Percentiles rank a stretch among this genome's conserved stretches.
phyloP scores from a whole-genome alignment of 257 asterid genomes.

The Petunia axillaris region DNA sequence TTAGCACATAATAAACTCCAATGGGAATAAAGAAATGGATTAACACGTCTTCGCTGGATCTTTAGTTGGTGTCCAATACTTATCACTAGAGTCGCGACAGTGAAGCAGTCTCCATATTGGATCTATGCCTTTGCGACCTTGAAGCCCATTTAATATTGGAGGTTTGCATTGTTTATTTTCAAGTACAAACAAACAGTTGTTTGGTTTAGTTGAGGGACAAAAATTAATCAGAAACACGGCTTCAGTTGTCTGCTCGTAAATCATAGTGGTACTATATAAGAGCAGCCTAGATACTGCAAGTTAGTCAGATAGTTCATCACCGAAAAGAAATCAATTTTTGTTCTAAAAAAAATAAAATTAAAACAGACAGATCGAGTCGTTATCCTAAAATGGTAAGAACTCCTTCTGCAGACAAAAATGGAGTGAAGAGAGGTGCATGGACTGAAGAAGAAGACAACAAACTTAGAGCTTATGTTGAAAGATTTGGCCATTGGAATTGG shows the following conservation, averaged over 20 bases:
- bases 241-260: not conserved
- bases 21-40: too few species aligned
- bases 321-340: not conserved
- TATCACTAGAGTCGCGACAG: not conserved
- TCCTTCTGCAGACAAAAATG: conserved; percentile 38
- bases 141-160: not conserved
- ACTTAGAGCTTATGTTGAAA: conserved; percentile 35
- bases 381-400: conserved; percentile 40
- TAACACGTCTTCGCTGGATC: too few species aligned
- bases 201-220: not conserved
- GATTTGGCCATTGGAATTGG: conserved; percentile 46
- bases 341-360: not conserved
- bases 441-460: conserved; percentile 48
- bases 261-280: not conserved
- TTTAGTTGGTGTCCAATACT: too few species aligned
- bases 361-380: not conserved
- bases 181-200: not conserved
- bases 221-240: not conserved
- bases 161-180: not conserved
- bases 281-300: not conserved
- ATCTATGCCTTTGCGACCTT: not conserved
- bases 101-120: not conserved
- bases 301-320: not conserved
- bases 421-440: conserved; percentile 54
- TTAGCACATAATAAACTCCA: too few species aligned